A percentile compares a stretch with the other conserved stretches of the same genome.
phyloP scores from a whole-genome alignment of 768 basidiomycete species.

The Phaeotremella fagi region DNA sequence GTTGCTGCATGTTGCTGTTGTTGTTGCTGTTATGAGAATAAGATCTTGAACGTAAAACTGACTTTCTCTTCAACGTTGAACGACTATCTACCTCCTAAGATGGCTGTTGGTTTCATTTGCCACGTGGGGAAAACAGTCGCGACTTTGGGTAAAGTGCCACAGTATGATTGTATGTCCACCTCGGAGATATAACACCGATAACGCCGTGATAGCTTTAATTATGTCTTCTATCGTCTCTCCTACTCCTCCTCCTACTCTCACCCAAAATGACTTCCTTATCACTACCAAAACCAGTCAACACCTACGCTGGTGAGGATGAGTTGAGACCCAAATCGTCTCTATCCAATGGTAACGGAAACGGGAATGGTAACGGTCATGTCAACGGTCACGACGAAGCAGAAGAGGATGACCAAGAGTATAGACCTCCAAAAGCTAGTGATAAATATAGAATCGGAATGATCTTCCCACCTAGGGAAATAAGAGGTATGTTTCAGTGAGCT shows the following conservation, averaged over 20 bases:
- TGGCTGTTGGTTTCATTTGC: neutral
- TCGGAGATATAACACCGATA: neutral
- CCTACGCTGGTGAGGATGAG: slow-evolving; percentile 39
- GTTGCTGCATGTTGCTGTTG: neutral
- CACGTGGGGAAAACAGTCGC: neutral
- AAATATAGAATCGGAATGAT: slow-evolving; percentile 77
- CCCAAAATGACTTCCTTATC: slow-evolving; percentile 34
- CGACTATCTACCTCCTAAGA: no score
- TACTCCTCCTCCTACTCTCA: neutral
- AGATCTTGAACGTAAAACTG: no score
- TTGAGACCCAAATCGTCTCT: slow-evolving; percentile 25
- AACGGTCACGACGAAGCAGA: slow-evolving; percentile 47
- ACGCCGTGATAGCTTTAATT: neutral
- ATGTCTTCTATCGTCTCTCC: neutral
- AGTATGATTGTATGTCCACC: no score
- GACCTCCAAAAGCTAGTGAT: slow-evolving; percentile 49
- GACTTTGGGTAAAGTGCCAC: neutral
- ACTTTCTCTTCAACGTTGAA: no score
- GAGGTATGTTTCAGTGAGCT: slow-evolving; percentile 58
- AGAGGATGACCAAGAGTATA: slow-evolving; percentile 52
- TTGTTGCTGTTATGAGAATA: no score
- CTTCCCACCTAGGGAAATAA: slow-evolving; percentile 92
- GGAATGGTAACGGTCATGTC: no score
- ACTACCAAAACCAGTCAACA: slow-evolving; percentile 45
- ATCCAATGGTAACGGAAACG: slow-evolving; percentile 16